phyloP scores from a whole-genome alignment of 192 early-diverging fungal species.

The Chytriomyces sp. region DNA sequence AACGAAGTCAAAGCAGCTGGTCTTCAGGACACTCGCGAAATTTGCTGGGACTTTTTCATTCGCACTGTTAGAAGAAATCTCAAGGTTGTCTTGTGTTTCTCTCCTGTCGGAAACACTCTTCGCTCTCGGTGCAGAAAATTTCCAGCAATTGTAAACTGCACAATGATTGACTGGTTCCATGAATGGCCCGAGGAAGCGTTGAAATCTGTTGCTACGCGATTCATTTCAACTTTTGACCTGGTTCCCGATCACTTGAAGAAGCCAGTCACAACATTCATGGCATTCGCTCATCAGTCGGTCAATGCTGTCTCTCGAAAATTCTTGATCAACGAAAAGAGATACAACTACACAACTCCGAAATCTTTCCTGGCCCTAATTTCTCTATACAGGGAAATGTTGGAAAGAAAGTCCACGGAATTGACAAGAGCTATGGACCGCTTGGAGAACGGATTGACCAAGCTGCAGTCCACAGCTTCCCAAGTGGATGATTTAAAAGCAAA shows the following conservation, averaged over 20 bases:
- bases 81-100: conserved; percentile 68
- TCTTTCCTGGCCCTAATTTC: conserved; percentile 64
- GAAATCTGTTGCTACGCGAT: conserved; percentile 61
- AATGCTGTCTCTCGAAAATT: conserved; percentile 64
- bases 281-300: conserved; percentile 62
- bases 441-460: conserved; percentile 66
- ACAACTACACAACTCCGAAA: conserved; percentile 71
- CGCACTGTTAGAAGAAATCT: conserved; percentile 56
- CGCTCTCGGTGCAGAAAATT: conserved; percentile 64
- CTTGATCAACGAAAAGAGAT: conserved; percentile 65
- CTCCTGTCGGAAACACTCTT: conserved; percentile 64
- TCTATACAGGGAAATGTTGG: conserved; percentile 69
- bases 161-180: conserved; percentile 70
- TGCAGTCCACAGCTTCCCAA: conserved; percentile 63
- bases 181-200: conserved; percentile 65
- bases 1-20: conserved; percentile 64
- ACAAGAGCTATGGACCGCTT: conserved; percentile 69
- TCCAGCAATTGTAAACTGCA: conserved; percentile 54
- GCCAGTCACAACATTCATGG: conserved; percentile 65
- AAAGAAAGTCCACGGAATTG: conserved; percentile 56
- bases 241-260: conserved; percentile 55
- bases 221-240: conserved; percentile 57
- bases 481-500: conserved; percentile 70
- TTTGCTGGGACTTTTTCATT: conserved; percentile 71
- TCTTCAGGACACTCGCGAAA: conserved; percentile 62